phyloP scores from a whole-genome alignment of 768 basidiomycete genomes.

The Naganishia friedmannii region DNA sequence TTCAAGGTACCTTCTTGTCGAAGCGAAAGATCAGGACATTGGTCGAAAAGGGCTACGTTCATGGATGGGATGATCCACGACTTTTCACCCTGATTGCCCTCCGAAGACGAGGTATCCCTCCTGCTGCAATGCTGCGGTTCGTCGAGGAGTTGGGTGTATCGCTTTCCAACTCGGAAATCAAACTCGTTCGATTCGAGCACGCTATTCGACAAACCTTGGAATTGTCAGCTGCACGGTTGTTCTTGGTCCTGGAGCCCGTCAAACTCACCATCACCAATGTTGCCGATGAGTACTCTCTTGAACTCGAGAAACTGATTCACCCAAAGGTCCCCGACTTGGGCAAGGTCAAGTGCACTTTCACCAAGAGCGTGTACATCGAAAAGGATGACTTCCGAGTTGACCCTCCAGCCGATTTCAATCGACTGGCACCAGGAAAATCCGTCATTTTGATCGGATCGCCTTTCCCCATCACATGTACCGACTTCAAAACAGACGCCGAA shows the following conservation, averaged over 20 bases:
- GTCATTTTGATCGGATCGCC: constrained; percentile 94
- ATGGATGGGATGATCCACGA: constrained; percentile 95
- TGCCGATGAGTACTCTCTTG: constrained; percentile 73
- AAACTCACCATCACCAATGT: constrained; percentile 90
- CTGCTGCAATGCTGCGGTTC: constrained; percentile 88
- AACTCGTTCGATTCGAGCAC: constrained; percentile 85
- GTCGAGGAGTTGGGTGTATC: constrained; percentile 94
- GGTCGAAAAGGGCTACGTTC: constrained; percentile 78
- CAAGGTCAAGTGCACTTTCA: constrained; percentile 74
- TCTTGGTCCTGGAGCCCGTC: constrained; percentile 86
- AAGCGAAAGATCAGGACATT: constrained; percentile 91
- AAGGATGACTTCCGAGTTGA: constrained; percentile 85
- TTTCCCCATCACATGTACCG: constrained; percentile 86
- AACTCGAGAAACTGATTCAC: constrained; percentile 87
- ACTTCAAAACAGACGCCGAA: constrained; percentile 71
- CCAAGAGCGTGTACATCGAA: constrained; percentile 85
- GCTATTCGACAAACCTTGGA: constrained; percentile 84
- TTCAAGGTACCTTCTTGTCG: constrained; percentile 93
- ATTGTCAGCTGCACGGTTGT: constrained; percentile 75
- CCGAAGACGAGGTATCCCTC: constrained; percentile 91
- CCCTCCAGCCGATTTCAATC: constrained; percentile 89
- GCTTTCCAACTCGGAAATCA: constrained; percentile 74
- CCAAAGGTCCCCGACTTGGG: constrained; percentile 90
- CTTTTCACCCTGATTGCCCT: constrained; percentile 95
- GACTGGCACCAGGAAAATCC: constrained; percentile 93